These are phyloP conservation scores for Cladosporium sp. DNA, from an alignment of 2,329 filamentous ascomycete genomes.

Conservation along the genomic window DNA sequence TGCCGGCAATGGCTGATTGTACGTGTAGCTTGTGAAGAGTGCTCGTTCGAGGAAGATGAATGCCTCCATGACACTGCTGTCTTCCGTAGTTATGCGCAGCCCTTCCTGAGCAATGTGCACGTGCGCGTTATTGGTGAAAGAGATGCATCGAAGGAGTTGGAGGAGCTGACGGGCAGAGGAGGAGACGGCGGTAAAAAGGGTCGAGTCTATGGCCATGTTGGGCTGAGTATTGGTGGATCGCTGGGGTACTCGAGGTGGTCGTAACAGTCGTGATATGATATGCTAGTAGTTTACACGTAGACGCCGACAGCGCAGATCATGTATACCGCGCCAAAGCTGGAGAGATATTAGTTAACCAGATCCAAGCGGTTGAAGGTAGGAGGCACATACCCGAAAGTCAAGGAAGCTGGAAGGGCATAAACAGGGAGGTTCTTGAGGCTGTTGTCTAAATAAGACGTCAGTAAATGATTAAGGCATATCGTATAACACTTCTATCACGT, in stretches of 20 bases:
- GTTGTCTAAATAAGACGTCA: slow-evolving; percentile 60
- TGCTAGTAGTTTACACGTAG: slow-evolving; percentile 65
- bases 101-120: slow-evolving; percentile 81
- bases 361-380: neutral
- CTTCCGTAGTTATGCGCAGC: slow-evolving; percentile 81
- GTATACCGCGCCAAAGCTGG: slow-evolving; percentile 87
- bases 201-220: slow-evolving; percentile 38
- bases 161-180: slow-evolving; percentile 73
- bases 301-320: slow-evolving; percentile 99
- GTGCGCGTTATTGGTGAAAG: slow-evolving; percentile 55
- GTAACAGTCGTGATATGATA: slow-evolving; percentile 29
- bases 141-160: slow-evolving; percentile 58
- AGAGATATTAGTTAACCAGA: slow-evolving; percentile 13
- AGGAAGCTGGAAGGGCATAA: slow-evolving; percentile 78
- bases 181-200: slow-evolving; percentile 69
- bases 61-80: slow-evolving; percentile 84
- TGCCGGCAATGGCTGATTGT: slow-evolving; percentile 48
- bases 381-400: slow-evolving; percentile 75
- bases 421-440: slow-evolving; percentile 70
- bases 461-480: no score
- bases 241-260: slow-evolving; percentile 62
- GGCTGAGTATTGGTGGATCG: slow-evolving; percentile 71
- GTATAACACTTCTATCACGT: slow-evolving; percentile 27
- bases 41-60: slow-evolving; percentile 81
- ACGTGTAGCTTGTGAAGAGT: slow-evolving; percentile 81